A percentile compares a stretch with the other conserved stretches of the same genome.
phyloP scores from a whole-genome alignment of 2,329 filamentous ascomycete genomes.

The Stagonosporopsis vannaccii region DNA sequence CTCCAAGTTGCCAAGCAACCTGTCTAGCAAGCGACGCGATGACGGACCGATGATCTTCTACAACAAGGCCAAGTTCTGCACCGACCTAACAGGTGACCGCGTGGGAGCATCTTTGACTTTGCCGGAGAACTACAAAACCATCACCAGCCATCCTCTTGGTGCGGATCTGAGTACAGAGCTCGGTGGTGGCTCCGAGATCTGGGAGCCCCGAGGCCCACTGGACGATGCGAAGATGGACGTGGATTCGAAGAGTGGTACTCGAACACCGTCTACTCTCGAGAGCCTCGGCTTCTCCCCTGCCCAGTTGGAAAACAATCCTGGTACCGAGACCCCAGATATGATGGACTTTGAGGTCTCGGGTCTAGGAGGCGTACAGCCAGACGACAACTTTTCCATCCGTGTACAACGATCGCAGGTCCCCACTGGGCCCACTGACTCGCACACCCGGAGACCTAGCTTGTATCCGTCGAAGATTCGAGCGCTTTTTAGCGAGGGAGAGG shows the following conservation, averaged over 20 bases:
- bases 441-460: slow-evolving; percentile 21
- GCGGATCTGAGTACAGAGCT: slow-evolving; percentile 5
- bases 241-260: slow-evolving; percentile 41
- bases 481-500: slow-evolving; percentile 34
- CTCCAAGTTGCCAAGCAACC: slow-evolving; percentile 56
- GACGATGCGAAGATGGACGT: slow-evolving; percentile 30
- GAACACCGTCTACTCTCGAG: slow-evolving; percentile 34
- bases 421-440: slow-evolving; percentile 3
- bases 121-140: slow-evolving; percentile 38
- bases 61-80: slow-evolving; percentile 79
- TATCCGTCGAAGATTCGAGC: slow-evolving; percentile 45
- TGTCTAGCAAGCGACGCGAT: slow-evolving; percentile 61
- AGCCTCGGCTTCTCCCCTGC: slow-evolving; percentile 50
- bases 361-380: slow-evolving; percentile 67
- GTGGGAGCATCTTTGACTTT: slow-evolving; percentile 26
- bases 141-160: slow-evolving; percentile 46
- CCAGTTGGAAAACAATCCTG: slow-evolving; percentile 34
- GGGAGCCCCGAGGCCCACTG: slow-evolving; percentile 36
- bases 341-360: slow-evolving; percentile 60
- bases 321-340: slow-evolving; percentile 33
- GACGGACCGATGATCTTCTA: slow-evolving; percentile 86
- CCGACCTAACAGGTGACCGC: slow-evolving; percentile 75
- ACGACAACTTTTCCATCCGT: slow-evolving; percentile 62
- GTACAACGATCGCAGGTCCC: slow-evolving; percentile 51
- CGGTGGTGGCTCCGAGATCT: slow-evolving; percentile 33